These are phyloP conservation scores for Eutrema salsugineum DNA, from an alignment of 441 rosid species.

Conservation along the genomic window DNA sequence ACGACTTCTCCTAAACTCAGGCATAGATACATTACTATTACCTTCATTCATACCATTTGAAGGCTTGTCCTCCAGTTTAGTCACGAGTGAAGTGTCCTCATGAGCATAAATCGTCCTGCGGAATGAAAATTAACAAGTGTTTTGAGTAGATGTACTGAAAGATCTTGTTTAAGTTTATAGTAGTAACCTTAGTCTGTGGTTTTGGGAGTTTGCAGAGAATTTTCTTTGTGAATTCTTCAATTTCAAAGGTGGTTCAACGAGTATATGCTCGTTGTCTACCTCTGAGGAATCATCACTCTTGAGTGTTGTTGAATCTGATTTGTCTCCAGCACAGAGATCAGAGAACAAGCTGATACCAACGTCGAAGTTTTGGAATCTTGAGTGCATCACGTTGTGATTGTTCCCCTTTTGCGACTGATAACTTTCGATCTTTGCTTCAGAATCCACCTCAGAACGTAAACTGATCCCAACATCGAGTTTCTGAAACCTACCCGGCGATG, in stretches of 20 bases:
- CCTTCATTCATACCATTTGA: slow-evolving; percentile 49
- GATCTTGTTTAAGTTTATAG: slow-evolving; percentile 6
- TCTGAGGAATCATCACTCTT: slow-evolving; percentile 76
- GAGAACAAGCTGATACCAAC: slow-evolving; percentile 45
- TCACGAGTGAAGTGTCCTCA: slow-evolving; percentile 36
- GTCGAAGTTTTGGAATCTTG: slow-evolving; percentile 50
- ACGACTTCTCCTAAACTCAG: slow-evolving; percentile 77
- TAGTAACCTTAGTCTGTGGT: slow-evolving; percentile 59
- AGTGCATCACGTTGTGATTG: slow-evolving; percentile 27
- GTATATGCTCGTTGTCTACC: slow-evolving; percentile 58
- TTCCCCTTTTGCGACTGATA: slow-evolving; percentile 40
- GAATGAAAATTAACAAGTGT: slow-evolving; percentile 9
- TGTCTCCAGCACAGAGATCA: slow-evolving; percentile 41
- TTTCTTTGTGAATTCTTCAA: slow-evolving; percentile 53
- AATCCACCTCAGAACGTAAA: slow-evolving; percentile 44
- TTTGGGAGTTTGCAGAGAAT: slow-evolving; percentile 49
- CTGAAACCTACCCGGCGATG: slow-evolving; percentile 50
- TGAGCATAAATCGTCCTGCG: slow-evolving; percentile 49
- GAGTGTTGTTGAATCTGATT: slow-evolving; percentile 45
- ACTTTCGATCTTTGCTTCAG: slow-evolving; percentile 29
- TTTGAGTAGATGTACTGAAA: neutral
- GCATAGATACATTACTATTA: slow-evolving; percentile 38
- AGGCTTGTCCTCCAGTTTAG: slow-evolving; percentile 48
- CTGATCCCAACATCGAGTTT: slow-evolving; percentile 48
- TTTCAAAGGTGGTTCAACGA: slow-evolving; percentile 44